Conservation (phyloP, 257 asterid genomes). For the Nicotiana otophora region DNA sequence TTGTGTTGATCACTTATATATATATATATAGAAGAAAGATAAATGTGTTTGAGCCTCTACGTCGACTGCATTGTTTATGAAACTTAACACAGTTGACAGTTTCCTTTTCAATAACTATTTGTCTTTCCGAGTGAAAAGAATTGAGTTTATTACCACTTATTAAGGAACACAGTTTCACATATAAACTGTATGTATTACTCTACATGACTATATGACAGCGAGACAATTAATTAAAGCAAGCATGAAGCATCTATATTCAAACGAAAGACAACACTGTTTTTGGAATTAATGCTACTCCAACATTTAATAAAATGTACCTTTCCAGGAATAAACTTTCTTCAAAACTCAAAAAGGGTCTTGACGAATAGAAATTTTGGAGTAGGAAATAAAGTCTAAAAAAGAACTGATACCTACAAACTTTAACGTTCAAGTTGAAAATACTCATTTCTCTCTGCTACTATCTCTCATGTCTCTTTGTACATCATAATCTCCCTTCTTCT, state of each 20-base stretch:
- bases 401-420: background rate
- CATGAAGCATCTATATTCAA: background rate
- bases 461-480: slow-evolving; percentile 5
- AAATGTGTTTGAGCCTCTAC: background rate
- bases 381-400: background rate
- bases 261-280: background rate
- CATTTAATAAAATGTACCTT: background rate
- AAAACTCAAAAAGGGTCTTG: slow-evolving; percentile 3
- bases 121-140: background rate
- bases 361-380: background rate
- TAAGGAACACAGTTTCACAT: background rate
- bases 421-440: background rate
- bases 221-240: background rate
- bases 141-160: background rate
- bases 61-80: background rate
- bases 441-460: background rate
- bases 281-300: background rate
- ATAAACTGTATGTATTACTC: background rate
- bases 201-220: background rate
- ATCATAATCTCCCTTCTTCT: background rate
- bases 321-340: background rate
- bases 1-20: background rate
- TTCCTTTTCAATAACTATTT: background rate
- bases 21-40: background rate
- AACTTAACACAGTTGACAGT: background rate